Conservation (phyloP, 176 grass and related monocot species). For the Elaeis guineensis region DNA sequence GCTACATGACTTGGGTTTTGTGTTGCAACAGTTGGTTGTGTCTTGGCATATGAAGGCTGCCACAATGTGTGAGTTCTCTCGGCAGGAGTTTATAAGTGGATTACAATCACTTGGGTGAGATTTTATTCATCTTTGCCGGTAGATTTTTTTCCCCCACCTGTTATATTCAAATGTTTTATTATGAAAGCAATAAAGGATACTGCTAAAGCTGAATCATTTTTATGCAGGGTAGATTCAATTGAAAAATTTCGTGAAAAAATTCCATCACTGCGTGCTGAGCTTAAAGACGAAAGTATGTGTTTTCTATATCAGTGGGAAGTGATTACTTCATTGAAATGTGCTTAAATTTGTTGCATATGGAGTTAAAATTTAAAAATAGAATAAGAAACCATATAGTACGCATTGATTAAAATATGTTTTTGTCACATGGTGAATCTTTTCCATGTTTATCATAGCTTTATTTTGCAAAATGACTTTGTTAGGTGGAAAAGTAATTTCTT, state of each 20-base stretch:
- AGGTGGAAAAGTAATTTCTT: too few relatives aligned
- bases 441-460: too few relatives aligned
- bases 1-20: slow-evolving; percentile 8
- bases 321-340: too few relatives aligned
- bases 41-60: slow-evolving; percentile 99
- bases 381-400: too few relatives aligned
- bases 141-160: slow-evolving; percentile 1
- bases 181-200: not conserved
- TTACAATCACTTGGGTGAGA: slow-evolving; percentile 86
- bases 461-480: too few relatives aligned
- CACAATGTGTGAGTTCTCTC: slow-evolving; percentile 99
- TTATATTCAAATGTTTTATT: not conserved
- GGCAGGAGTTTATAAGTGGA: slow-evolving; percentile 79
- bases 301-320: not conserved
- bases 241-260: slow-evolving; percentile 85
- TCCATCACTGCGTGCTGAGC: slow-evolving; percentile 70
- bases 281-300: slow-evolving; percentile 87
- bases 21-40: slow-evolving; percentile 79
- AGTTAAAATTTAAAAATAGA: too few relatives aligned
- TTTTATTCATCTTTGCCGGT: not conserved
- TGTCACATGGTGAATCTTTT: not conserved
- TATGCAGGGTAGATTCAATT: slow-evolving; percentile 83
- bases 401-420: too few relatives aligned
- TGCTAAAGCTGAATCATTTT: slow-evolving; percentile 8
- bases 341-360: too few relatives aligned